A percentile compares a stretch with the other conserved stretches of the same genome.
Conservation (phyloP, 495 filamentous ascomycete species). For the Staphylotrichum longicolle region DNA sequence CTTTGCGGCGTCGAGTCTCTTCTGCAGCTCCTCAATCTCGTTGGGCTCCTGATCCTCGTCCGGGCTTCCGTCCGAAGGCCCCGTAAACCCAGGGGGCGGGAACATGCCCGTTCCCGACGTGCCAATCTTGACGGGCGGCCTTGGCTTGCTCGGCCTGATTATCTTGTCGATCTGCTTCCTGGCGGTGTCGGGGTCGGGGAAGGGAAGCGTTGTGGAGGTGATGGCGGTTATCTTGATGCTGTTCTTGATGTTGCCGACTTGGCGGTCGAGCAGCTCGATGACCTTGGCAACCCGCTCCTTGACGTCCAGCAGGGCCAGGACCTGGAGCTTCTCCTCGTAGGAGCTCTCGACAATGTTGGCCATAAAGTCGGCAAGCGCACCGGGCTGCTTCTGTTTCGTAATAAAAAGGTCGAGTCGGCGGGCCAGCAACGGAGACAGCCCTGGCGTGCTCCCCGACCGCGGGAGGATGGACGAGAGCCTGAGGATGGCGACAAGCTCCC, state of each 20-base stretch:
- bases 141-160: slow-evolving; percentile 28
- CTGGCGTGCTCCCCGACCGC: slow-evolving; percentile 51
- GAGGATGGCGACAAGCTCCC: slow-evolving; percentile 76
- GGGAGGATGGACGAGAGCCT: slow-evolving; percentile 74
- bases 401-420: slow-evolving; percentile 84
- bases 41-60: slow-evolving; percentile 71
- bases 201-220: slow-evolving; percentile 56
- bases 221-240: slow-evolving; percentile 75
- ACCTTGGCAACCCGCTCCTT: slow-evolving; percentile 74
- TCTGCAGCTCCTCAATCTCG: slow-evolving; percentile 88
- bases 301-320: slow-evolving; percentile 73
- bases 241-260: slow-evolving; percentile 76
- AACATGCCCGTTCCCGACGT: slow-evolving; percentile 36
- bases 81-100: slow-evolving; percentile 43
- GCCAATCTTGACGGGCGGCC: slow-evolving; percentile 29
- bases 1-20: slow-evolving; percentile 76
- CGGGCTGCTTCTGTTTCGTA: slow-evolving; percentile 76
- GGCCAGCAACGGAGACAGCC: slow-evolving; percentile 77
- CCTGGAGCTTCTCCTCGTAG: slow-evolving; percentile 82
- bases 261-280: slow-evolving; percentile 74
- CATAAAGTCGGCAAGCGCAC: slow-evolving; percentile 94
- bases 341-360: slow-evolving; percentile 80
- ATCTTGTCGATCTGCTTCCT: slow-evolving; percentile 42
- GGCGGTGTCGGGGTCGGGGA: slow-evolving; percentile 50
- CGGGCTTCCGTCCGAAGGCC: slow-evolving; percentile 33